Base-by-base conservation (phyloP, 805 yeast genomes). In the Starmerella geochares region DNA sequence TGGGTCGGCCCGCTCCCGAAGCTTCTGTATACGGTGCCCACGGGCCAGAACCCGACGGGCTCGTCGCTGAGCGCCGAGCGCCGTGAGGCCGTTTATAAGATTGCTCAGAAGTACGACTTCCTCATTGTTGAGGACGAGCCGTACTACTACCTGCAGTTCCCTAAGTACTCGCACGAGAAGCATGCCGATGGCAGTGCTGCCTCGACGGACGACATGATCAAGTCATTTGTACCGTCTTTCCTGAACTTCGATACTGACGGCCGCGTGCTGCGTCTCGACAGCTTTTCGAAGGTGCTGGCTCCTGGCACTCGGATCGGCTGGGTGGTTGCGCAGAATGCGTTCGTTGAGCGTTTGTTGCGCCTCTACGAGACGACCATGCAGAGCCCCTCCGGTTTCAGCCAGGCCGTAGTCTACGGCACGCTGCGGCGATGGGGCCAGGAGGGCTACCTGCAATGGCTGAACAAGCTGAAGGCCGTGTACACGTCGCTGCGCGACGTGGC, bases 1-100 rank as follows among this genome's bases (percentile, higher is more conserved):
- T 88, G 96, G 96, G 45, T 40, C 17, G 45, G 45, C 33, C 70
- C 67, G 39, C 66, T 65, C 6, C 76, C 77, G 52, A 86, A 82
- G 66, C 71, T 90, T 53, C 73, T 90, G 58, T 90, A 90, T 77
- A 80, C 88, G 37, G 85, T 90, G 60, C 82, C 90, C 57, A 90
- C 96, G 7, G 98, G 98, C 55, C 97, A 90, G 72, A 90, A 90
- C 74, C 98, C 98, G 57, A 87, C 96, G 20, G 98, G 98, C 40
- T 80, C 94, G 4, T 83, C 86, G 19, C 71, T 90, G 60, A 71
- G 82, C 28, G 68, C 61, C 24, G 87, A 85, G 61, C 79, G 97
- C 70, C 84, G 96, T 70, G 65, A 68, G 54, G 78, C 74, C 48
- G 75, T 92, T 58, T 86, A 87, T 69, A 74, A 76, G 54, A 63